Conservation (phyloP, 306 rosid genomes). For the Cicer chorassanicum region DNA sequence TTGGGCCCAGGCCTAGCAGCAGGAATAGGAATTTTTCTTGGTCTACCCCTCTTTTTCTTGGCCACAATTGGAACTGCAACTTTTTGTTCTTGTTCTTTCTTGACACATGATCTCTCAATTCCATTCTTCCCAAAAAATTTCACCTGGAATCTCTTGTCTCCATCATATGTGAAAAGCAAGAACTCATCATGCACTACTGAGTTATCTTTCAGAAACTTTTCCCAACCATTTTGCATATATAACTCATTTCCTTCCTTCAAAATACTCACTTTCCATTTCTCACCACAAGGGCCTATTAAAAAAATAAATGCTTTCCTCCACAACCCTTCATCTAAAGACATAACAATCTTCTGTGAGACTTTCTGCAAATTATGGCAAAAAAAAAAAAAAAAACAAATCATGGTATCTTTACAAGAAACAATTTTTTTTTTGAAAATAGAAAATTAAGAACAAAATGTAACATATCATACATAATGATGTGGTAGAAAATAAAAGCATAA, state of each 20-base stretch:
- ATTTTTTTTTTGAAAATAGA: not conserved
- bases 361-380: conserved; percentile 39
- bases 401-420: not conserved
- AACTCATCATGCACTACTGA: conserved; percentile 5
- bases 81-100: not conserved
- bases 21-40: not conserved
- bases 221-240: conserved; percentile 37
- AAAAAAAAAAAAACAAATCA: conserved; percentile 4
- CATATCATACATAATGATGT: not conserved
- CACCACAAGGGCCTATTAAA: conserved; percentile 40
- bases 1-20: not conserved
- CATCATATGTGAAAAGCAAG: conserved; percentile 38
- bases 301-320: not conserved
- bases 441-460: not conserved
- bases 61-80: not conserved
- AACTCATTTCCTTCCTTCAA: conserved; percentile 29
- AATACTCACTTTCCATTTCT: conserved; percentile 32
- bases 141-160: conserved; percentile 27
- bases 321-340: conserved; percentile 28
- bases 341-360: conserved; percentile 9
- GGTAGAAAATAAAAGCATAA: no score
- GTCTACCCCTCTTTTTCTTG: not conserved
- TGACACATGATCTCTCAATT: conserved; percentile 15
- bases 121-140: conserved; percentile 38
- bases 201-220: conserved; percentile 34